A percentile compares a stretch with the other conserved stretches of the same genome.
phyloP scores from a whole-genome alignment of 331 rosid species.

The Arachis monticola region DNA sequence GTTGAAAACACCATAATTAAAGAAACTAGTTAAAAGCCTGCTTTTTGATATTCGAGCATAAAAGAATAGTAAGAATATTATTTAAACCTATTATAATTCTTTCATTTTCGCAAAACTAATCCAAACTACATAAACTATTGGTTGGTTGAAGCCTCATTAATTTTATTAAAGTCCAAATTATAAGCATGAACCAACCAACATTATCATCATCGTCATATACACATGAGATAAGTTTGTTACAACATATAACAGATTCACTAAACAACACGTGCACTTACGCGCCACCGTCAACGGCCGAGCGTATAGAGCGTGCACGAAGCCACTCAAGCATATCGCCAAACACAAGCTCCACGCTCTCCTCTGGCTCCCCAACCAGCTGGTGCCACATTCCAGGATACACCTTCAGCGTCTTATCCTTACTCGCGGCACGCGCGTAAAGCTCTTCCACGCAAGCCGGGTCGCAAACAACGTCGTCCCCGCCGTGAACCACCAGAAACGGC shows the following conservation, averaged over 20 bases:
- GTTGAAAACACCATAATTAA: no score
- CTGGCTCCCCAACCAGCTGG: slow-evolving; percentile 73
- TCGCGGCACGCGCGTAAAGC: slow-evolving; percentile 65
- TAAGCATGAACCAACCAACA: neutral
- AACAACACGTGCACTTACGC: neutral
- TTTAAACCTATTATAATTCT: neutral
- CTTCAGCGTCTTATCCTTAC: slow-evolving; percentile 84
- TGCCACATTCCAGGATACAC: slow-evolving; percentile 88
- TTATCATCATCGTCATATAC: neutral
- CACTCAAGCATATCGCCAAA: slow-evolving; percentile 79
- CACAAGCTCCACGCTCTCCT: slow-evolving; percentile 67
- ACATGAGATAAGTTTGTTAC: neutral
- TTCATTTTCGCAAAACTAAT: neutral
- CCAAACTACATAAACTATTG: neutral
- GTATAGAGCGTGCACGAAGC: slow-evolving; percentile 55
- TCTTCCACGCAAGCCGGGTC: slow-evolving; percentile 86
- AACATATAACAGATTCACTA: no score
- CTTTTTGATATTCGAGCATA: no score
- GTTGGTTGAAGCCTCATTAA: neutral
- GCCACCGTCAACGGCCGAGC: slow-evolving; percentile 34
- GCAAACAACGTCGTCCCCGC: slow-evolving; percentile 76
- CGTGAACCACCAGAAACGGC: slow-evolving; percentile 81
- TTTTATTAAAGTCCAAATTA: neutral
- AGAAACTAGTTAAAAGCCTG: no score
- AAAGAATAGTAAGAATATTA: no score